A percentile compares a stretch with the other conserved stretches of the same genome.
Conservation (phyloP, 805 yeast genomes). For the Saturnispora bothae region DNA sequence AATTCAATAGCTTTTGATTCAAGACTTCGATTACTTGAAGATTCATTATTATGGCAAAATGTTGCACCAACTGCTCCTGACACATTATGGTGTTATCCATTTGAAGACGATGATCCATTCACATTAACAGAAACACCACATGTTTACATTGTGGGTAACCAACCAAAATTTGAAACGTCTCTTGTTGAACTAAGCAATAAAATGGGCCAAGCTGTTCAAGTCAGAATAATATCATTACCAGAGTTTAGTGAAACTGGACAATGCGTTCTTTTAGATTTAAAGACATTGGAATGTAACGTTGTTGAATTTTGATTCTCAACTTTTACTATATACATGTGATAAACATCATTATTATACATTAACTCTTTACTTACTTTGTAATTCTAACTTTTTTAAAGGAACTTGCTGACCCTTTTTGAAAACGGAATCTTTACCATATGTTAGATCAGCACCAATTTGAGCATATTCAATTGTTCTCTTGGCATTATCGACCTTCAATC, state of each 20-base stretch:
- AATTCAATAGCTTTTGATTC: slow-evolving; percentile 23
- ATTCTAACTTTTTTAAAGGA: slow-evolving; percentile 23
- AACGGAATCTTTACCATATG: slow-evolving; percentile 45
- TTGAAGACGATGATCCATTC: slow-evolving; percentile 68
- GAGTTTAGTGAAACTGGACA: slow-evolving; percentile 56
- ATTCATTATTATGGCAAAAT: slow-evolving; percentile 74
- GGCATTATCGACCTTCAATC: slow-evolving; percentile 41
- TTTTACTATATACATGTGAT: not conserved
- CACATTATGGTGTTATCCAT: slow-evolving; percentile 86
- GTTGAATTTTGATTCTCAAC: slow-evolving; percentile 27
- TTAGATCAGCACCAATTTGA: slow-evolving; percentile 43
- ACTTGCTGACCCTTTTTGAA: slow-evolving; percentile 25
- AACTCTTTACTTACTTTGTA: slow-evolving; percentile 2
- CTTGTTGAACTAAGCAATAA: slow-evolving; percentile 28
- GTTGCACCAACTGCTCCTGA: slow-evolving; percentile 94
- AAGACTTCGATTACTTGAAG: slow-evolving; percentile 48
- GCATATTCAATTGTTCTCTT: slow-evolving; percentile 38
- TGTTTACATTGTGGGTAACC: slow-evolving; percentile 81
- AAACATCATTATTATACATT: not conserved
- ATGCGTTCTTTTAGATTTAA: slow-evolving; percentile 49
- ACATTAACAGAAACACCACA: slow-evolving; percentile 72
- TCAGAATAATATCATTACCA: slow-evolving; percentile 60
- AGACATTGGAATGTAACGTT: slow-evolving; percentile 43
- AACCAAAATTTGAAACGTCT: slow-evolving; percentile 46
- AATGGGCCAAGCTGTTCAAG: slow-evolving; percentile 21